Evolutionary conservation across 108 stramenopile species (phyloP).

Genomic region (Nitzschia putrida): DNA sequence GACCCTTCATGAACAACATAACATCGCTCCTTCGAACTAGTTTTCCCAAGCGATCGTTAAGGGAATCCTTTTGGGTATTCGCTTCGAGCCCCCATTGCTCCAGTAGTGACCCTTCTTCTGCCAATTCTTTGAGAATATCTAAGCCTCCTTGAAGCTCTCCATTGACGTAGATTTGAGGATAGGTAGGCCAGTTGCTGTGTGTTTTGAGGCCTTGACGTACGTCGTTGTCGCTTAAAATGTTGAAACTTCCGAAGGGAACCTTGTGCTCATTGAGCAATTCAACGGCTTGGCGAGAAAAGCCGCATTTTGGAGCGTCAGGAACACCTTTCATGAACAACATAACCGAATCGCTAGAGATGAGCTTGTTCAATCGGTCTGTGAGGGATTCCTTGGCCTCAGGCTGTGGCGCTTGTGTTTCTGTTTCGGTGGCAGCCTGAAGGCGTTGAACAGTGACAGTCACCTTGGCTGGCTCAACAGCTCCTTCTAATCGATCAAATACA

Average conservation of each 20-base stretch:
- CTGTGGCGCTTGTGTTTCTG: neutral
- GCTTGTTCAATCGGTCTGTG: constrained; percentile 51
- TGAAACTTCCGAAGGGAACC: constrained; percentile 82
- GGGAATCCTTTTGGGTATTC: constrained; percentile 13
- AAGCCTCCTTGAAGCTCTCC: constrained; percentile 95
- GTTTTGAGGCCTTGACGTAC: constrained; percentile 91
- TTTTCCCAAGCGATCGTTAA: constrained; percentile 62
- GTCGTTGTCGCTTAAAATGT: constrained; percentile 80
- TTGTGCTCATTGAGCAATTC: constrained; percentile 66
- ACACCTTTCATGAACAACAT: constrained; percentile 97
- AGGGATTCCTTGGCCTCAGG: constrained; percentile 19
- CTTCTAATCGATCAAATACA: constrained; percentile 82
- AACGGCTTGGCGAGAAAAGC: constrained; percentile 91
- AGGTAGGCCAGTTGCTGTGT: constrained; percentile 93
- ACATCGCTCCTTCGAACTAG: constrained; percentile 63
- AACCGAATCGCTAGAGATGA: constrained; percentile 67
- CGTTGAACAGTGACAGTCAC: constrained; percentile 63
- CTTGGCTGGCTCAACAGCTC: constrained; percentile 75
- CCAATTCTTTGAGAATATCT: constrained; percentile 96
- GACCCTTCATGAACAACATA: constrained; percentile 98
- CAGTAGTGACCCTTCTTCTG: constrained; percentile 66
- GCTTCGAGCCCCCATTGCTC: constrained; percentile 47
- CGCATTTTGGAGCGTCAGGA: constrained; percentile 85
- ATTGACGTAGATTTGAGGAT: constrained; percentile 93
- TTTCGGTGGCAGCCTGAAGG: constrained; percentile 13